Evolutionary conservation across 495 filamentous ascomycete genomes (phyloP), one percentile per base, ranked within the genome.

Genomic region (Penicillium crystallinum): DNA sequence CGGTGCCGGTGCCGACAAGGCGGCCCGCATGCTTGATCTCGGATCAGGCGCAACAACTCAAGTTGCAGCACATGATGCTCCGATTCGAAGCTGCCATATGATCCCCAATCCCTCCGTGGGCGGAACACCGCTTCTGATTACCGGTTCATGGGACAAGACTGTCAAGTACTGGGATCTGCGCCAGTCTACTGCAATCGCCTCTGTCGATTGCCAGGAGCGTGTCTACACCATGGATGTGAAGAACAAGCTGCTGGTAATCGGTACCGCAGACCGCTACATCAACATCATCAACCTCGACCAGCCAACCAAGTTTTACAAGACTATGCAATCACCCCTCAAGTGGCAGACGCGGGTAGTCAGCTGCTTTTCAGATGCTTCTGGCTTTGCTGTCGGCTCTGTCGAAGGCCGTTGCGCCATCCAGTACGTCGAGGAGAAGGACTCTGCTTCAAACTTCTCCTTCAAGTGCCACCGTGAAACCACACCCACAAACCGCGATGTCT

Each of bases 121-220:
- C 66, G 49, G 79, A 73, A 44, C 73, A 66, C 49, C 85, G 74
- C 56, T 93, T 65, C 77, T 96, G 27, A 84, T 91, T 21, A 93
- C 92, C 1, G 92, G 92, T 31, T 91, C 87, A 2, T 97, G 92
- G 92, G 92, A 97, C 73, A 95, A 93, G 75, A 93, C 84, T 1
- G 74, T 97, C 68, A 96, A 93, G 67, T 95, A 92, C 73, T 97
- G 92, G 92, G 92, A 97, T 66, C 67, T 96, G 42, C 84, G 90
- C 15, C 76, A 80, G 54, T 68, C 73, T 31, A 76, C 67, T 11
- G 81, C 89, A 10, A 81, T 87, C 42, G 87, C 78, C 6, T 73
- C 73, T 7, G 57, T 96, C 3, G 70, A 80, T 18, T 85, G 84
- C 54, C 84, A 86, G 53, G 90, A 97, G 57, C 83, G 91, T 43